Evolutionary conservation across 2,329 filamentous ascomycete genomes (phyloP), one percentile per base, ranked within the genome.

Genomic region (Exophiala viscosa): DNA sequence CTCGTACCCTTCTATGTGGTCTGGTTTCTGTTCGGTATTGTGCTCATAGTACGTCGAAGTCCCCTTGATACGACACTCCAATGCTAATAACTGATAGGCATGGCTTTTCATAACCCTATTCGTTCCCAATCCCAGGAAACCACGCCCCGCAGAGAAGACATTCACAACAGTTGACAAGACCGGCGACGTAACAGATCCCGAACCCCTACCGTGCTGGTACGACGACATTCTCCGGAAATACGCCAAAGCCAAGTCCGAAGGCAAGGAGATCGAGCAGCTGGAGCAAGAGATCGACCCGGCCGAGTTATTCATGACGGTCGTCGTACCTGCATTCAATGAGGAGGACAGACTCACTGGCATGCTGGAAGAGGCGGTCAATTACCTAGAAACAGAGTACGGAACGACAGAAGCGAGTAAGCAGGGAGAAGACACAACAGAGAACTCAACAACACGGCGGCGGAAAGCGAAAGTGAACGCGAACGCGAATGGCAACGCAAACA

Each of bases 321-420:
- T 99, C 0, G 86, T 99, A 39, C 93, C 93, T 0, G 93, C 93
- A 8, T 99, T 90, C 78, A 99, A 99, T 62, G 93, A 99, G 67
- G 86, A 92, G 67, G 79, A 87, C 53, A 84, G 93, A 28, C 79
- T 99, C 42, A 78, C 83, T 10, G 86, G 85, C 9, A 96, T 96
- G 73, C 78, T 99, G 10, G 85, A 95, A 65, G 93, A 99, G 71
- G 90, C 93, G 1, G 86, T 97, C 20, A 84, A 83, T 45, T 96
- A 91, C 67, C 79, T 99, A 8, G 87, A 96, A 68, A 73, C 77
- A 45, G 80, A 85, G 59, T 92, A 95, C 66, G 88, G 88, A 10
- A 73, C 73, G 2, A 62, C 71, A 13, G 65, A 73, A 48, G 45
- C 33, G 17, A 48, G 17, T 10, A 17, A n/a, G 23, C 33, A 38